Percentiles rank a stretch among this genome's conserved stretches.
Conservation (phyloP, 139 green algal genomes). For the Mesostigma viride region DNA sequence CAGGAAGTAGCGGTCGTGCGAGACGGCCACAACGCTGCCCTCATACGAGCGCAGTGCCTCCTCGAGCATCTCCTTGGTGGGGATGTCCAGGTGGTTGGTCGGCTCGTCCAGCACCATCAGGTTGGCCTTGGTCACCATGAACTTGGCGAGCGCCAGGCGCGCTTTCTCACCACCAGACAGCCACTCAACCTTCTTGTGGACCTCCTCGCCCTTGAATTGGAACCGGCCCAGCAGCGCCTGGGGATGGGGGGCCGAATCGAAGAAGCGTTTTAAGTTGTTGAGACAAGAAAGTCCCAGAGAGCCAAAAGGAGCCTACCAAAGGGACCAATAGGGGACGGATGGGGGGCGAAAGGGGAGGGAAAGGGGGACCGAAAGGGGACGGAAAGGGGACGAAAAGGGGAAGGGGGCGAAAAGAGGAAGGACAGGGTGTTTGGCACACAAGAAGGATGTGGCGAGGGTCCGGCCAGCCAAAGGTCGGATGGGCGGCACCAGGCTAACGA, state of each 20-base stretch:
- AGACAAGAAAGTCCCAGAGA: constrained; percentile 48
- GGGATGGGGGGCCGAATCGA: too few species aligned
- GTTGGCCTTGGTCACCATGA: constrained; percentile 89
- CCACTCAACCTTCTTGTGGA: constrained; percentile 80
- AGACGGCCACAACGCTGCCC: constrained; percentile 87
- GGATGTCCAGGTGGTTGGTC: constrained; percentile 99
- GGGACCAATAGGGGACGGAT: too few species aligned
- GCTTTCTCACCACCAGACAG: constrained; percentile 83
- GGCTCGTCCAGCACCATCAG: constrained; percentile 91
- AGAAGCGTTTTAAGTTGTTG: neutral
- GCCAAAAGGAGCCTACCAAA: constrained; percentile 72
- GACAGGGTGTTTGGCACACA: too few species aligned
- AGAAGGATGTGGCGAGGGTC: too few species aligned
- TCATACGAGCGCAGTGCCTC: constrained; percentile 81
- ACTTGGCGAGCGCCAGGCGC: constrained; percentile 92
- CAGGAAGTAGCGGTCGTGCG: constrained; percentile 96
- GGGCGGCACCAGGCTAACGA: too few species aligned
- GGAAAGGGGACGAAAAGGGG: too few species aligned
- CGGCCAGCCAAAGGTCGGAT: too few species aligned
- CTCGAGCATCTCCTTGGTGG: constrained; percentile 77
- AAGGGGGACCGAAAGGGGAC: too few species aligned
- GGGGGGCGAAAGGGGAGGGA: too few species aligned
- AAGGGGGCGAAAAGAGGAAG: too few species aligned
- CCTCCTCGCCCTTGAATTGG: constrained; percentile 69
- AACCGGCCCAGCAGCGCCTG: constrained; percentile 17